phyloP scores from a whole-genome alignment of 768 basidiomycete species.

The Brasilioporus rufonigricans region DNA sequence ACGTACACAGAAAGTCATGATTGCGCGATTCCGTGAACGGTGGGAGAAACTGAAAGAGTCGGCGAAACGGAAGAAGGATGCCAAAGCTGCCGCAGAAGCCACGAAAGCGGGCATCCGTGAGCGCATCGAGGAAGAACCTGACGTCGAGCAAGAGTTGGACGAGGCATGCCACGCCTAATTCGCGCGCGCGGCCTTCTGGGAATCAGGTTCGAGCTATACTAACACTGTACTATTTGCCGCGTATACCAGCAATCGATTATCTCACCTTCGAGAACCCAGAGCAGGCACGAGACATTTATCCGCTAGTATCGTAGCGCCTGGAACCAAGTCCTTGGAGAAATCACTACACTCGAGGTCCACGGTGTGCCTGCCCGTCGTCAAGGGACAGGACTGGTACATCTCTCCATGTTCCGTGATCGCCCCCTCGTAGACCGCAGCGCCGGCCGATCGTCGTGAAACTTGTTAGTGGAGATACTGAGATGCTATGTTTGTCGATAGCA shows the following conservation, averaged over 20 bases:
- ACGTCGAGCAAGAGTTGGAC: slow-evolving; percentile 60
- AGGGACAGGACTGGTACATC: background rate
- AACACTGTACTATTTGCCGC: slow-evolving; percentile 11
- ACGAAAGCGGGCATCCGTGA: slow-evolving; percentile 51
- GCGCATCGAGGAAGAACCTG: slow-evolving; percentile 66
- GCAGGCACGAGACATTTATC: background rate
- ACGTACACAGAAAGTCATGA: slow-evolving; percentile 69
- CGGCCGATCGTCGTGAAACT: background rate
- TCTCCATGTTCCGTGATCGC: background rate
- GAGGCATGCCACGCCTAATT: slow-evolving; percentile 8
- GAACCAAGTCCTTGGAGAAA: background rate
- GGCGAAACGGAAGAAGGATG: slow-evolving; percentile 82
- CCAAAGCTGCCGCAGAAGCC: slow-evolving; percentile 50
- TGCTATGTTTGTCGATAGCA: no score
- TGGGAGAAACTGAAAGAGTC: slow-evolving; percentile 92
- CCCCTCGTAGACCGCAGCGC: background rate
- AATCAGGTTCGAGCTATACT: slow-evolving; percentile 2
- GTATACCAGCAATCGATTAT: slow-evolving; percentile 7
- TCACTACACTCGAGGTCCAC: background rate
- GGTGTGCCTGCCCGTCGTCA: background rate
- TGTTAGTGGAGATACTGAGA: background rate
- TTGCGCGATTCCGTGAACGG: slow-evolving; percentile 76
- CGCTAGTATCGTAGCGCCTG: background rate
- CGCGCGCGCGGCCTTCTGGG: background rate
- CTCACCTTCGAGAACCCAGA: background rate